phyloP scores from a whole-genome alignment of 352 stramenopile species.

The Phytophthora citrophthora region DNA sequence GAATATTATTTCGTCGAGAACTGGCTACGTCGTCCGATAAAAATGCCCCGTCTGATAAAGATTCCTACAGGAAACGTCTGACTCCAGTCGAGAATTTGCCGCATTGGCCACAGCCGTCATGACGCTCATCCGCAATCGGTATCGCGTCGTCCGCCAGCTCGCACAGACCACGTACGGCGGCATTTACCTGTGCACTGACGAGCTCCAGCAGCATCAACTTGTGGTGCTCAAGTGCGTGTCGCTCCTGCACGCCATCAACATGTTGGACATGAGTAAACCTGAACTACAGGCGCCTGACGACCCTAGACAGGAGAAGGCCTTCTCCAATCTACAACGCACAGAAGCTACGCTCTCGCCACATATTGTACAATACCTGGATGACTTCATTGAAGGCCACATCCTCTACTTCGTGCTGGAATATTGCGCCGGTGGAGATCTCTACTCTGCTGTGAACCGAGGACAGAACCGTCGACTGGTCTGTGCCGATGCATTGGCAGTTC shows the following conservation, averaged over 20 bases:
- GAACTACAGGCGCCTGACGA: constrained; percentile 41
- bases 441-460: constrained; percentile 25
- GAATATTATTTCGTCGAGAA: no score
- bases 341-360: constrained; percentile 39
- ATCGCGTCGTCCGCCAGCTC: constrained; percentile 39
- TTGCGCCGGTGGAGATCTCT: constrained; percentile 43
- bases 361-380: constrained; percentile 51
- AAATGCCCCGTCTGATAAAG: neutral
- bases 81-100: neutral
- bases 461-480: constrained; percentile 19
- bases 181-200: constrained; percentile 57
- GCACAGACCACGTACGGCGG: constrained; percentile 60
- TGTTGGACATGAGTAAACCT: constrained; percentile 22
- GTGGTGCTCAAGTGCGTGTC: constrained; percentile 64
- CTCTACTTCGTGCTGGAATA: constrained; percentile 62
- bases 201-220: constrained; percentile 3
- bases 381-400: constrained; percentile 49
- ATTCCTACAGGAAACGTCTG: neutral
- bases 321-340: constrained; percentile 34
- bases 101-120: constrained; percentile 8
- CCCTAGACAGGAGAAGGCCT: constrained; percentile 51
- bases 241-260: constrained; percentile 42
- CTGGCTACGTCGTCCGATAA: neutral
- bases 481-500: constrained; percentile 27
- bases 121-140: constrained; percentile 35